Evolutionary conservation across 106 monocot species (phyloP).

Genomic region (Alisma plantagoaquatica): DNA sequence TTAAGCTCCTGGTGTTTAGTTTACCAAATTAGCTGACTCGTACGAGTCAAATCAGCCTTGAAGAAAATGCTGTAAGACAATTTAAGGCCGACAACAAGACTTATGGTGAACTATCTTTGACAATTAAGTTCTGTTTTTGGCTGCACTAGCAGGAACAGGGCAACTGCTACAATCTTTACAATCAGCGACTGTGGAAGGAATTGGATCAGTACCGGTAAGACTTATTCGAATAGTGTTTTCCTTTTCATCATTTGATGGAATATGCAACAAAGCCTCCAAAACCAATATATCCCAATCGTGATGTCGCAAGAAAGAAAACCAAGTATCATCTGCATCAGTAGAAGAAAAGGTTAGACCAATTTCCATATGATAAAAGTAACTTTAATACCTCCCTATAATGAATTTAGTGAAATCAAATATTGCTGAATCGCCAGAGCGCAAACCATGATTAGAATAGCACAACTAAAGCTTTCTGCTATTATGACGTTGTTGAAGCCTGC

Average conservation of each 20-base stretch:
- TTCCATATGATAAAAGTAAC: no score
- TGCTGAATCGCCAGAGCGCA: neutral
- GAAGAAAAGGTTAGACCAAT: no score
- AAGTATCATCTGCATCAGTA: slow-evolving; percentile 46
- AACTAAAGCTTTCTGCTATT: no score
- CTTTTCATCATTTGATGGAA: slow-evolving; percentile 41
- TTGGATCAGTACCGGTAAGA: slow-evolving; percentile 12
- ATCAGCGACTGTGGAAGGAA: slow-evolving; percentile 1
- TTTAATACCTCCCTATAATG: neutral
- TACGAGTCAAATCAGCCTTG: no score
- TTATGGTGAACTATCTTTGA: no score
- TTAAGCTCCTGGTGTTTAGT: no score
- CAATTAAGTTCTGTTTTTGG: no score
- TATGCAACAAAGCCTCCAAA: slow-evolving; percentile 66
- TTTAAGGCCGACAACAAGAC: no score
- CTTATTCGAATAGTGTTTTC: slow-evolving; percentile 34
- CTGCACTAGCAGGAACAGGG: no score
- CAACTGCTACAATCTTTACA: slow-evolving; percentile 1
- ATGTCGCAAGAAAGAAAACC: slow-evolving; percentile 72
- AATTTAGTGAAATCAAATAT: neutral
- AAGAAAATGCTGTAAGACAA: no score
- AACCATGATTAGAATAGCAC: neutral
- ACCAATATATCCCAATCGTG: slow-evolving; percentile 80
- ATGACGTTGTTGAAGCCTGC: no score
- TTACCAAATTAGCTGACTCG: no score